These are phyloP conservation scores for Arthrobotrys conoides DNA, from an alignment of 2,329 filamentous ascomycete species.

Conservation along the genomic window DNA sequence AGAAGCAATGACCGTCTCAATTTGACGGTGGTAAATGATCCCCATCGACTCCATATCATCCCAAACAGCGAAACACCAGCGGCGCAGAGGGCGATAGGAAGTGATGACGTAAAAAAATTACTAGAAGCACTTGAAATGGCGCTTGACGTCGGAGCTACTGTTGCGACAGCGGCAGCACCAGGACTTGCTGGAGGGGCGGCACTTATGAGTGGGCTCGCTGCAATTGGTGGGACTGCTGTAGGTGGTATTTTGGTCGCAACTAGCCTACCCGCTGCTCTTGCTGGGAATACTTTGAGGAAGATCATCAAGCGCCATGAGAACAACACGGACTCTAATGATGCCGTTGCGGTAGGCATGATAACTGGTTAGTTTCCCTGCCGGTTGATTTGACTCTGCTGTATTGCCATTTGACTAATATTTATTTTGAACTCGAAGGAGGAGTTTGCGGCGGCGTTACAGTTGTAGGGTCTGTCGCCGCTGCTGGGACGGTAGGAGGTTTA, in stretches of 20 bases:
- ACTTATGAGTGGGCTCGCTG: slow-evolving; percentile 7
- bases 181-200: not conserved
- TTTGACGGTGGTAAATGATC: not conserved
- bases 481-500: not conserved
- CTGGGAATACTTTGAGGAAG: not conserved
- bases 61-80: not conserved
- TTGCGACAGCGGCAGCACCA: not conserved
- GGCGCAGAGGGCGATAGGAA: not conserved
- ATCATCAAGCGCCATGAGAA: slow-evolving; percentile 1
- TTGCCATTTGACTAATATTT: not conserved
- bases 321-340: not conserved
- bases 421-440: not conserved
- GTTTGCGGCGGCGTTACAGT: not conserved
- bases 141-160: not conserved
- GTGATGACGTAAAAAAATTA: not conserved
- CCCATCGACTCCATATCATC: not conserved
- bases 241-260: not conserved
- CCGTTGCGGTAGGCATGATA: not conserved
- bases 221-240: not conserved
- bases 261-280: not conserved
- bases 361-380: not conserved
- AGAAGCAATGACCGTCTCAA: not conserved
- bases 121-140: not conserved
- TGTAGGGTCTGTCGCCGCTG: not conserved
- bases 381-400: not conserved